Base-by-base conservation (phyloP, 495 filamentous ascomycete species). In the Aspergillus carlsbadensis region DNA sequence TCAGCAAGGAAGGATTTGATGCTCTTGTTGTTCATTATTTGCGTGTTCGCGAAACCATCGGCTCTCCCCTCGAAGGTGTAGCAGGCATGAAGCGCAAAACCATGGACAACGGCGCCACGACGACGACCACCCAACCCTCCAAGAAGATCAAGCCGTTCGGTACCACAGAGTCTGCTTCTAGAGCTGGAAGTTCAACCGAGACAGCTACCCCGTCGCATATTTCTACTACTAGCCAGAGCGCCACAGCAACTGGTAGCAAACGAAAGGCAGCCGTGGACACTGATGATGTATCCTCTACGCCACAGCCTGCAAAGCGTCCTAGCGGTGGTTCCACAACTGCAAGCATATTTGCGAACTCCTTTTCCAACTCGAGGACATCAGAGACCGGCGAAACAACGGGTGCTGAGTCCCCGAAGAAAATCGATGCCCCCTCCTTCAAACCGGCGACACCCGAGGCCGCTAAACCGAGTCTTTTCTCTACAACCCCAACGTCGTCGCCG, bases 301-400 rank as follows among this genome's bases (percentile, higher is more conserved):
- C 36, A 10, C 24, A 35, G 10, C 53, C 63, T 41, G 21, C 52
- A 17, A 70, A 70, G 42, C 65, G 63, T 22, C 56, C 52, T 17
- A 46, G 56, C 26, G 63, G 63, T n/a, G 61, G 63, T 20, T 74
- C 75, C 15, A 61, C 65, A 3, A 77, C 74, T 15, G 66, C 71
- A 3, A 71, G 36, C 48, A 67, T 75, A 17, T 78, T 78, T 34
- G 73, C 74, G n/a, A 66, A 71, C 52, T 73, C 75, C 10, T 77
- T 77, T 36, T 75, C 72, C 2, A 62, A 65, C 6, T 70, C 72
- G 1, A 60, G 58, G 21, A 52, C 68, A 13, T 50, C 57, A 18
- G 61, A 62, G 6, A 51, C 61, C 45, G 21, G 42, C 15, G 60
- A 63, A 13, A 7, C 57, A 3, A 33, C 51, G 8, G 40, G 57